These are phyloP conservation scores for Lanmaoa pseudosensibilis DNA, from an alignment of 768 basidiomycete genomes.

Conservation along the genomic window DNA sequence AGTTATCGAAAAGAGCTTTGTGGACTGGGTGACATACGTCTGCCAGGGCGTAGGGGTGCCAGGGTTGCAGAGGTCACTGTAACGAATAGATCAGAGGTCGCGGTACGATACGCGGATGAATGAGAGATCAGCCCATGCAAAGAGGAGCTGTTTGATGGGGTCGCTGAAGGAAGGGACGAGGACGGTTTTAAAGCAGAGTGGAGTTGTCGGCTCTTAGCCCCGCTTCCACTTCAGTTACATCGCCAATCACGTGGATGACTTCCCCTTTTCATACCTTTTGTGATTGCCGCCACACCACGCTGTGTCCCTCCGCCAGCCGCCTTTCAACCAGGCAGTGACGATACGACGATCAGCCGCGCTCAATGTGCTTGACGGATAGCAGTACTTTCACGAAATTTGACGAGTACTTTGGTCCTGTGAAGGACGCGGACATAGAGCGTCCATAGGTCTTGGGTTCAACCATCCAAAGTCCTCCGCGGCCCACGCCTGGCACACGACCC, in stretches of 20 bases:
- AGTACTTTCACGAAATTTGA: background rate
- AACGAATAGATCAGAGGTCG: background rate
- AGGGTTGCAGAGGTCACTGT: conserved; percentile 11
- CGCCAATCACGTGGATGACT: conserved; percentile 16
- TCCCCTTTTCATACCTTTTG: background rate
- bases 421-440: conserved; percentile 20
- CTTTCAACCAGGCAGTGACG: conserved; percentile 1
- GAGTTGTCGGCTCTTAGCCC: conserved; percentile 10
- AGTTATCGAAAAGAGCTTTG: conserved; percentile 14
- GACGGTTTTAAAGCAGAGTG: conserved; percentile 7
- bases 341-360: background rate
- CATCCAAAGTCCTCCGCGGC: background rate
- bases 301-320: background rate
- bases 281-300: conserved; percentile 1
- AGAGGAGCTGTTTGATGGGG: background rate
- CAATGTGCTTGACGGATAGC: background rate
- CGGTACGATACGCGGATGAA: background rate
- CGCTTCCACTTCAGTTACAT: background rate
- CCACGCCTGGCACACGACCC: background rate
- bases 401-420: background rate
- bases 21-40: conserved; percentile 22
- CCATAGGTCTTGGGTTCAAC: background rate
- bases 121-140: conserved; percentile 20
- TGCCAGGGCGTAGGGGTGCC: conserved; percentile 20
- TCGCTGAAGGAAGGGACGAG: background rate